Evolutionary conservation across 179 eudicot species (phyloP), one percentile per base, ranked within the genome.

Genomic region (Camellia oleifera): DNA sequence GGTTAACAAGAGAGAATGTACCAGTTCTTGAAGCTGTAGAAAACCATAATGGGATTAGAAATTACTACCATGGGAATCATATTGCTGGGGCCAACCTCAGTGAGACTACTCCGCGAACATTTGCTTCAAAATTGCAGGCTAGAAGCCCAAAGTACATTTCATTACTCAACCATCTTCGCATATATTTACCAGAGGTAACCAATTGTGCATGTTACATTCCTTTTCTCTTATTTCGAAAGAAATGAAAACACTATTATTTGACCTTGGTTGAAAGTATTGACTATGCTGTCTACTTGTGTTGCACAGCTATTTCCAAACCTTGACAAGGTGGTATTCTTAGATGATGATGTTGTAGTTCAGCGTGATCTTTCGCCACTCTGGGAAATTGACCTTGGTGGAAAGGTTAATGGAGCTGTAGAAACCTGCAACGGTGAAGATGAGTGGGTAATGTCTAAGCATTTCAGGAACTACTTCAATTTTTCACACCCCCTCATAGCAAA

Each of bases 11-110:
- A 84, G 97, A 96, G 84, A 96, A 96, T 85, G 93, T 96, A 65
- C 99, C 99, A 8, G 99, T 96, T 83, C 91, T 94, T 76, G 98
- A 96, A 92, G 99, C 98, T 85, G 92, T 94, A 44, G 98, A 96
- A 87, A 92, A 85, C 82, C 99, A 94, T 84, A 77, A 86, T 85
- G 97, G 87, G 69, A 88, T 96, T 65, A 78, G 97, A 77, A 91
- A 86, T 75, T 96, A 96, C 81, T 96, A 94, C 83, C 99, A 94
- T 80, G 99, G 99, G 63, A 96, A 93, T 84, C 99, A 96, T 85
- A 78, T 92, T 61, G 86, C 97, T 50, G 99, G 99, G 69, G 92
- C 98, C 74, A 92, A 92, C 85, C 90, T 96, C 50, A 94, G 91
- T 74, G 92, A 92, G 83, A 94, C 92, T 56, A 94, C 93, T 79